phyloP scores from a whole-genome alignment of 768 basidiomycete species.

The Suillus subalutaceus region DNA sequence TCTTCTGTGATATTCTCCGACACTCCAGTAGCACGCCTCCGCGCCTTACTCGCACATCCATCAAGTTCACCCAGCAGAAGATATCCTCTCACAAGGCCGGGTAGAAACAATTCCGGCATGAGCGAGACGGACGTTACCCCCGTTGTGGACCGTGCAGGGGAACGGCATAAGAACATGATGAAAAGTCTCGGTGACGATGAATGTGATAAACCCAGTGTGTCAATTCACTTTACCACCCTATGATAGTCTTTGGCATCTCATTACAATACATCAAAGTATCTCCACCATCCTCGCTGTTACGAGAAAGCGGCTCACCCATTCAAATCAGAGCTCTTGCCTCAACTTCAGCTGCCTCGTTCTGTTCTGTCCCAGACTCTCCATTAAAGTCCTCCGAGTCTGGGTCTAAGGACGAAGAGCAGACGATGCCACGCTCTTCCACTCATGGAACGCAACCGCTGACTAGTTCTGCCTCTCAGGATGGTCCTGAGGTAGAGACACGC shows the following conservation, averaged over 20 bases:
- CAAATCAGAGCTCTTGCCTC: conserved; percentile 21
- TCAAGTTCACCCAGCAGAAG: conserved; percentile 41
- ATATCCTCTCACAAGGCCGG: conserved; percentile 28
- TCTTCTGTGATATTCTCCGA: conserved; percentile 31
- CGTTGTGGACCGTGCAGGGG: conserved; percentile 41
- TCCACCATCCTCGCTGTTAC: conserved; percentile 16
- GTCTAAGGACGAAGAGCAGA: neutral
- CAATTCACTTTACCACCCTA: conserved; percentile 12
- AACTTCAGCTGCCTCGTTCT: conserved; percentile 18
- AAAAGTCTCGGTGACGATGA: conserved; percentile 73
- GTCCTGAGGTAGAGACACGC: conserved; percentile 38
- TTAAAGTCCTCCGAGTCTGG: neutral
- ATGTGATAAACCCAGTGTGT: conserved; percentile 55
- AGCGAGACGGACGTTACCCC: conserved; percentile 64
- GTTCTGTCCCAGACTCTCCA: conserved; percentile 5
- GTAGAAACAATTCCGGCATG: conserved; percentile 59
- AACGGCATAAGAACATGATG: conserved; percentile 50
- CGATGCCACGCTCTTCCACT: conserved; percentile 17
- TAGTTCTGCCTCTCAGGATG: conserved; percentile 5
- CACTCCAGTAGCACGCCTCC: conserved; percentile 62
- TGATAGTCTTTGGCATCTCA: conserved; percentile 8
- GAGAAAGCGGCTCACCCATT: conserved; percentile 17
- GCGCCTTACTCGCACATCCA: conserved; percentile 58
- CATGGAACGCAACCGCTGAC: conserved; percentile 21
- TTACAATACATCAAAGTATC: conserved; percentile 22